phyloP scores from a whole-genome alignment of 805 yeast genomes.

The Dipodascopsis uninucleata region DNA sequence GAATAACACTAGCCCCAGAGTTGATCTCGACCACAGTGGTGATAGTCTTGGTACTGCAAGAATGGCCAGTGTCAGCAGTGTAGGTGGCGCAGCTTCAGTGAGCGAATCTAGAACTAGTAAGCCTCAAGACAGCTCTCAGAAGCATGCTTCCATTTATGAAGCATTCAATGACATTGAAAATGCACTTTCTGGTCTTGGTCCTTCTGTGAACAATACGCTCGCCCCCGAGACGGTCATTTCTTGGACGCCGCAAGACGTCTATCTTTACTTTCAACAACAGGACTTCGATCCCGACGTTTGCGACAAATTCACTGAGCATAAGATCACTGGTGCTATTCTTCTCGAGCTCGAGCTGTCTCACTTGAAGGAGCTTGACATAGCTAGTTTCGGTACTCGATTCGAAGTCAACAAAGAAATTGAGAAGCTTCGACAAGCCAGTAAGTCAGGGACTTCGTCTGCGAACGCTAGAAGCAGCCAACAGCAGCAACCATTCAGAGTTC shows the following conservation, averaged over 20 bases:
- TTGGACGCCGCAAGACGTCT: constrained; percentile 89
- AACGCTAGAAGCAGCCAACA: background rate
- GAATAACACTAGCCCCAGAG: too few relatives aligned
- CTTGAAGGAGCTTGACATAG: constrained; percentile 85
- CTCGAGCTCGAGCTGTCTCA: constrained; percentile 81
- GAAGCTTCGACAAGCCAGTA: constrained; percentile 34
- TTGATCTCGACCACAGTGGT: too few relatives aligned
- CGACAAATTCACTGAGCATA: constrained; percentile 77
- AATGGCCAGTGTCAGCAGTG: too few relatives aligned
- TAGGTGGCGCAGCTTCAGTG: too few relatives aligned
- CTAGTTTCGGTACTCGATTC: constrained; percentile 91
- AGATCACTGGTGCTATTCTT: constrained; percentile 81
- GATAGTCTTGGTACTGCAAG: too few relatives aligned
- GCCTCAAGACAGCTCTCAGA: constrained; percentile 5
- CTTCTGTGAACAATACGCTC: background rate
- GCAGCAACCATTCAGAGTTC: background rate
- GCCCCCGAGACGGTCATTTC: constrained; percentile 35
- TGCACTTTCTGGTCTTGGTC: constrained; percentile 38
- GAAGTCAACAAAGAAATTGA: constrained; percentile 89
- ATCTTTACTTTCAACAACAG: constrained; percentile 63
- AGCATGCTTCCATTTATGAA: constrained; percentile 21
- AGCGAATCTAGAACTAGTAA: too few relatives aligned
- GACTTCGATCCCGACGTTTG: constrained; percentile 77
- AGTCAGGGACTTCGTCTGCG: too few relatives aligned
- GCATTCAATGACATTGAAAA: constrained; percentile 40